A percentile compares a stretch with the other conserved stretches of the same genome.
Evolutionary conservation across 257 asterid species (phyloP).

Genomic region (Jaltomata sinuosa): DNA sequence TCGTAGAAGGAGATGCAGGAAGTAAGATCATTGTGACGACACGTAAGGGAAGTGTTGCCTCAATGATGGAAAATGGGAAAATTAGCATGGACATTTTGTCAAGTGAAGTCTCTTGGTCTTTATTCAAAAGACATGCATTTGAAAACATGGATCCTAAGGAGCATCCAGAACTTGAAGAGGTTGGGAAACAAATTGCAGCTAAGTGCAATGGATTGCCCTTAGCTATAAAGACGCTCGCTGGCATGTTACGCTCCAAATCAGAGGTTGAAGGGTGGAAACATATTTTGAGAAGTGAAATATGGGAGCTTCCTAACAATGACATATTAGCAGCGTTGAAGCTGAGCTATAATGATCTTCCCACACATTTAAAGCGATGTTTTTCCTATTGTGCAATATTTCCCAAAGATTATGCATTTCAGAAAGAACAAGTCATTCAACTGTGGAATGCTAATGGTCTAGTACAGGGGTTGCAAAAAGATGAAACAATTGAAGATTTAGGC

Average conservation of each 20-base stretch:
- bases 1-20: background rate
- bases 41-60: background rate
- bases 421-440: background rate
- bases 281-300: slow-evolving; percentile 6
- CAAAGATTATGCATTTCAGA: slow-evolving; percentile 5
- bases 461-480: background rate
- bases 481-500: background rate
- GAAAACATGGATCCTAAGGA: background rate
- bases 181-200: background rate
- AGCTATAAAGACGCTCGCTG: slow-evolving; percentile 4
- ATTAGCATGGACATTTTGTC: background rate
- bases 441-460: slow-evolving; percentile 10
- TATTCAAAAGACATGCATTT: slow-evolving; percentile 4
- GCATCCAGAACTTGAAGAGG: background rate
- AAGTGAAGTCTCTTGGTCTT: background rate
- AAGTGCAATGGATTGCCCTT: slow-evolving; percentile 7
- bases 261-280: background rate
- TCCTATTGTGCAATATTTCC: slow-evolving; percentile 18
- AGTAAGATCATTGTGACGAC: slow-evolving; percentile 14
- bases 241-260: background rate
- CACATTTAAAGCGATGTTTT: slow-evolving; percentile 13
- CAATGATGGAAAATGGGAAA: background rate
- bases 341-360: slow-evolving; percentile 17
- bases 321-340: slow-evolving; percentile 3
- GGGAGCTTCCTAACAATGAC: slow-evolving; percentile 1